These are phyloP conservation scores for Tulasnella sp. DNA, from an alignment of 768 basidiomycete species.

Conservation along the genomic window DNA sequence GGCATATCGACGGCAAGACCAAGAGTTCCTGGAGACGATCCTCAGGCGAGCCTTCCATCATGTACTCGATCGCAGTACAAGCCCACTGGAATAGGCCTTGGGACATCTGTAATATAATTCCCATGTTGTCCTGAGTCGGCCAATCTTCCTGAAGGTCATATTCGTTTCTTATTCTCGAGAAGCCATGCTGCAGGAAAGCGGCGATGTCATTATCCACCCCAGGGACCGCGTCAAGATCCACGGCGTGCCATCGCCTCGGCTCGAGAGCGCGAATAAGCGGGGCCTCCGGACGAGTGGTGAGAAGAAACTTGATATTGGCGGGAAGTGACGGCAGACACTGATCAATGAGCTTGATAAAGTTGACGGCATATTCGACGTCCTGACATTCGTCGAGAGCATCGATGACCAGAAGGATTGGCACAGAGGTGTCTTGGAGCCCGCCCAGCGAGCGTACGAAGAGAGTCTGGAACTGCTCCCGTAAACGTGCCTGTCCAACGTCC, in stretches of 20 bases:
- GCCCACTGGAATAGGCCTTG: not conserved
- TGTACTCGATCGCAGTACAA: not conserved
- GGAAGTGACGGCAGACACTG: not conserved
- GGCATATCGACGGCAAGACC: too few species aligned
- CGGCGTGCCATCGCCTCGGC: not conserved
- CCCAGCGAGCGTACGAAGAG: not conserved
- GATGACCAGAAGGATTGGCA: not conserved
- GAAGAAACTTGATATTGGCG: not conserved
- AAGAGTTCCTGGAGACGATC: too few species aligned
- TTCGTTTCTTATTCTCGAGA: not conserved
- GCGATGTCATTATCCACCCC: not conserved
- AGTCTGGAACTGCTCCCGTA: not conserved
- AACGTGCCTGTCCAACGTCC: not conserved
- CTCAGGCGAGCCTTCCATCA: not conserved
- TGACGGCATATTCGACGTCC: conserved; percentile 8
- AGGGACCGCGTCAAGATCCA: not conserved
- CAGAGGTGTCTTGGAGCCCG: not conserved
- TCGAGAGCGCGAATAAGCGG: not conserved
- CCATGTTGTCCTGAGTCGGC: not conserved
- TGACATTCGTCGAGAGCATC: not conserved
- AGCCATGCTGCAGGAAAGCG: not conserved
- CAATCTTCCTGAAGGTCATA: not conserved
- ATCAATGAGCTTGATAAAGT: not conserved
- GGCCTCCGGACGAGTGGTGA: conserved; percentile 1
- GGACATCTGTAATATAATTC: not conserved